Evolutionary conservation across 768 basidiomycete species (phyloP), one percentile per base, ranked within the genome.

Genomic region (Calocybe gangraenosa): DNA sequence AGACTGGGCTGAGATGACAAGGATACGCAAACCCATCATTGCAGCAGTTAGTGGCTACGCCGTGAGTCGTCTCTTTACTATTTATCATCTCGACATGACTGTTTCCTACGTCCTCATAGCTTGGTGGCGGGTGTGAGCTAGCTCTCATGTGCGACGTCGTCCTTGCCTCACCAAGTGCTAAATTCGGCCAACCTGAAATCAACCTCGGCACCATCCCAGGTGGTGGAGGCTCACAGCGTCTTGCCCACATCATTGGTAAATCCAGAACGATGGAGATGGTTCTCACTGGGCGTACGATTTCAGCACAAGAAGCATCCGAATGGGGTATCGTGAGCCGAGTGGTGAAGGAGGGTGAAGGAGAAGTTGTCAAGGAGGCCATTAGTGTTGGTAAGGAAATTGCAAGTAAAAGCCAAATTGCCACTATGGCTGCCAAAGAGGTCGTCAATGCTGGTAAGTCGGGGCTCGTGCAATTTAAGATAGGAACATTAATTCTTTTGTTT

Each of bases 101-200:
- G 20, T 28, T 28, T 10, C 44, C 47, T 42, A 42, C 20, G 19
- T 23, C 36, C 11, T 47, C 37, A 13, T 52, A 97, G 94, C 87
- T 98, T 50, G 95, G 95, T 8, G 95, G 95, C 31, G 95, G 95
- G 30, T 95, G 94, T 58, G 95, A 99, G 64, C 81, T 99, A 18
- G 95, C 95, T 4, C 78, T 98, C 52, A 92, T 92, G 82, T 90
- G 91, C 64, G 95, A 98, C 69, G 92, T 98, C 63, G 84, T 97
- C 58, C 81, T 96, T 39, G 91, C 85, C 14, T 87, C 92, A 4
- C 87, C 91, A 2, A 90, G 79, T 8, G 95, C 95, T 14, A 82
- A 82, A 55, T 96, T 99, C 54, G 92, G 92, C 14, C 95, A 96
- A 61, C 95, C 95, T 14, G 95, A 98, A 63, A 92, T 99, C 65